Evolutionary conservation across 495 filamentous ascomycete genomes (phyloP).

Genomic region (Aspergillus bertholletiae): DNA sequence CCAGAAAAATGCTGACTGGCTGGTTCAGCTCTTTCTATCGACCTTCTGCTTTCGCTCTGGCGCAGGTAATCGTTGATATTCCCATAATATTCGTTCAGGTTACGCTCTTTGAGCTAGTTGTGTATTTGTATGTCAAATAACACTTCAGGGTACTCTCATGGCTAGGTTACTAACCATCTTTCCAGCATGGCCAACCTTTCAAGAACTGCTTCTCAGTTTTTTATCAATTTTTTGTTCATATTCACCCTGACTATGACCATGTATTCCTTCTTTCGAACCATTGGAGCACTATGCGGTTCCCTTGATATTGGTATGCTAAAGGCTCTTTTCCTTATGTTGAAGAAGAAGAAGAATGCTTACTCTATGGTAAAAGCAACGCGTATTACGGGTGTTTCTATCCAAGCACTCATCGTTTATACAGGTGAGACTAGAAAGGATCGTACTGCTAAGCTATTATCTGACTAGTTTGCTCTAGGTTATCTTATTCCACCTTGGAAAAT

Average conservation of each 20-base stretch:
- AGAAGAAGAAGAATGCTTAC: neutral
- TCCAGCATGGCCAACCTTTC: conserved; percentile 56
- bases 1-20: neutral
- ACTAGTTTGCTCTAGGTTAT: conserved; percentile 50
- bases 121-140: conserved; percentile 57
- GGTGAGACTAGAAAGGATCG: conserved; percentile 16
- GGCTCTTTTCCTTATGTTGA: neutral
- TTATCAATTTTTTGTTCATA: conserved; percentile 67
- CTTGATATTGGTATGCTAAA: conserved; percentile 50
- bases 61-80: conserved; percentile 71
- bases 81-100: conserved; percentile 70
- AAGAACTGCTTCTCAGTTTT: conserved; percentile 73
- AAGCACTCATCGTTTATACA: conserved; percentile 71
- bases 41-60: conserved; percentile 74
- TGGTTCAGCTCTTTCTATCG: conserved; percentile 65
- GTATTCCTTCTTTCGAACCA: conserved; percentile 74
- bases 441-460: neutral
- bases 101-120: conserved; percentile 65
- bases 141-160: too few relatives aligned
- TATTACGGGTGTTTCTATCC: conserved; percentile 60
- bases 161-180: conserved; percentile 16
- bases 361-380: conserved; percentile 46
- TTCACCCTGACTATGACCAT: conserved; percentile 66
- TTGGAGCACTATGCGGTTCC: conserved; percentile 61
- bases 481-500: conserved; percentile 69